A percentile compares a stretch with the other conserved stretches of the same genome.
Evolutionary conservation across 306 rosid genomes (phyloP).

Genomic region (Vigna mungo): DNA sequence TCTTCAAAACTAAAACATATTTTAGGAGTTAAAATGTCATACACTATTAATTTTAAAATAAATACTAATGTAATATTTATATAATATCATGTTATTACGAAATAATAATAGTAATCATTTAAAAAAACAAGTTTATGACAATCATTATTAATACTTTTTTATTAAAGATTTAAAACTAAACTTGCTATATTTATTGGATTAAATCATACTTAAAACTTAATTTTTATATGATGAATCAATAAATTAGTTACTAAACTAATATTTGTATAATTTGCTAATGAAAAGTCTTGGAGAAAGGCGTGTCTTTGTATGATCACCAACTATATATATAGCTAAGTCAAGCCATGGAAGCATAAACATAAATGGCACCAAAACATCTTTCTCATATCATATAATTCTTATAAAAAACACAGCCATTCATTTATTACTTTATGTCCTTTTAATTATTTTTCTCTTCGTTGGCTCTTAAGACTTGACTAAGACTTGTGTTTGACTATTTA

Average conservation of each 20-base stretch:
- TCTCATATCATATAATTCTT: background rate
- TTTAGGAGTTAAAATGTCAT: no score
- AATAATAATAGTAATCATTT: no score
- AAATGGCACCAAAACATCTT: background rate
- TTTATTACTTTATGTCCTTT: background rate
- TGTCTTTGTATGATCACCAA: background rate
- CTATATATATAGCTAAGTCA: constrained; percentile 11
- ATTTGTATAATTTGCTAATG: background rate
- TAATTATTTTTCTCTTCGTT: no score
- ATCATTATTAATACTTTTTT: no score
- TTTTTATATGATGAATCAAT: background rate
- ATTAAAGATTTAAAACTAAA: background rate
- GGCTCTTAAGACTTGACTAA: no score
- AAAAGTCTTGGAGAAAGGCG: no score
- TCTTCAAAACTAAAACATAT: no score
- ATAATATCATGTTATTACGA: no score
- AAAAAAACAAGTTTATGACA: no score
- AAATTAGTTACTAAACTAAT: background rate
- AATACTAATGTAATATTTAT: no score
- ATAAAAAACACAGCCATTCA: constrained; percentile 5
- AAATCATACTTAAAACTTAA: background rate
- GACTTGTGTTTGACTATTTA: no score
- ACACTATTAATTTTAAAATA: no score
- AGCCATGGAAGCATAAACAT: constrained; percentile 1
- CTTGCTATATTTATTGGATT: background rate